Conservation (phyloP, 2,329 filamentous ascomycete genomes). For the Ascosphaera acerosa region DNA sequence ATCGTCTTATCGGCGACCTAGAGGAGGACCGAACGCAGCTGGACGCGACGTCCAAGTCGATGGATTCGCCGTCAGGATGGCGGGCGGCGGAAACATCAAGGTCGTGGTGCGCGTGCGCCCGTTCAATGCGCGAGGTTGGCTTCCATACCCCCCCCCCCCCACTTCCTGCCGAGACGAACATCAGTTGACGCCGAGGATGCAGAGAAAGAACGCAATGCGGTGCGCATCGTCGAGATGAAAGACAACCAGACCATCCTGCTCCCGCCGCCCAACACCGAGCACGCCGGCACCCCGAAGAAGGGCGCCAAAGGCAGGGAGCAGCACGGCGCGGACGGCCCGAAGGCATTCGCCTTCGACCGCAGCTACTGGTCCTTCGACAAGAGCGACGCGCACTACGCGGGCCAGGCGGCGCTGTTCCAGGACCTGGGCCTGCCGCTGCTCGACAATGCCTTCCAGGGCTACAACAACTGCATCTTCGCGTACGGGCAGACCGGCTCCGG, state of each 20-base stretch:
- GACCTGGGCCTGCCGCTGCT: slow-evolving; percentile 75
- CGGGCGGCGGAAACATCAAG: slow-evolving; percentile 96
- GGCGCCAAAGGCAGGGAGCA: slow-evolving; percentile 30
- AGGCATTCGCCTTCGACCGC: slow-evolving; percentile 84
- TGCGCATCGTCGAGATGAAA: slow-evolving; percentile 97
- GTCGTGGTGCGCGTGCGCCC: slow-evolving; percentile 92
- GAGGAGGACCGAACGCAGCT: too few relatives aligned
- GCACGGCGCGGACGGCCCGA: slow-evolving; percentile 39
- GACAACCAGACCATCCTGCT: slow-evolving; percentile 68
- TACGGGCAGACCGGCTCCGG: slow-evolving; percentile 96
- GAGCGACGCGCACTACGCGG: slow-evolving; percentile 56
- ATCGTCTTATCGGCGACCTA: too few relatives aligned
- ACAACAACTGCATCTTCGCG: slow-evolving; percentile 99
- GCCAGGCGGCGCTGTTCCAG: slow-evolving; percentile 66
- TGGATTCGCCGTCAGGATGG: too few relatives aligned
- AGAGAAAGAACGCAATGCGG: slow-evolving; percentile 79
- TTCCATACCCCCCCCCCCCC: neutral
- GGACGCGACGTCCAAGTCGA: too few relatives aligned
- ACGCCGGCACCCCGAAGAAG: slow-evolving; percentile 9
- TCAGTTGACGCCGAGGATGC: slow-evolving; percentile 3
- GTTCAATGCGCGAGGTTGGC: slow-evolving; percentile 77
- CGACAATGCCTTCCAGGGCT: slow-evolving; percentile 94
- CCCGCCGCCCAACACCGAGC: slow-evolving; percentile 38
- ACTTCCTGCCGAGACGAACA: too few relatives aligned
- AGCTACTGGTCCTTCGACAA: slow-evolving; percentile 97